Conservation (phyloP, 2,329 filamentous ascomycete genomes). For the Grosmannia penicillata region DNA sequence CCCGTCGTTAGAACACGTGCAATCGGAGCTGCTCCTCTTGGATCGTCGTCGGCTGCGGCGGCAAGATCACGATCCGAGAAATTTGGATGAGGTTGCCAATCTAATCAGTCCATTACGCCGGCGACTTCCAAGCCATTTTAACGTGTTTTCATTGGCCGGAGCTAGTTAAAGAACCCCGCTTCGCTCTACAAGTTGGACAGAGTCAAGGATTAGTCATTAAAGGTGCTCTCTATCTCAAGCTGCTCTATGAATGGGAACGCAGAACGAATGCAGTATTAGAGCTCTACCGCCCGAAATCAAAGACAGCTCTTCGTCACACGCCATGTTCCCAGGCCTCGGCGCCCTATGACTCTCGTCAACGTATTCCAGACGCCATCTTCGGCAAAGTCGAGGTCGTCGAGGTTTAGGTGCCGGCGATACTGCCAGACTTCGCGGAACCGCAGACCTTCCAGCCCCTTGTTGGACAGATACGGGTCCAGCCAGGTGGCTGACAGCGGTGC, state of each 20-base stretch:
- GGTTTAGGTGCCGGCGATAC: conserved; percentile 52
- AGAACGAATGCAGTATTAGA: too few relatives aligned
- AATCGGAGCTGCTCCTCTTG: too few relatives aligned
- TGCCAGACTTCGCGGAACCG: conserved; percentile 58
- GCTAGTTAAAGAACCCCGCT: not conserved
- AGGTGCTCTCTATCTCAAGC: too few relatives aligned
- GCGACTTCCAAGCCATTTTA: not conserved
- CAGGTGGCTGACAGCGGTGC: conserved; percentile 59
- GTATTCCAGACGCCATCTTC: conserved; percentile 65
- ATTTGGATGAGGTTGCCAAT: not conserved
- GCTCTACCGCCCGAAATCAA: not conserved
- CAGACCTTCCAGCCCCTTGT: conserved; percentile 44
- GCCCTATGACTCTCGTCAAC: conserved; percentile 49
- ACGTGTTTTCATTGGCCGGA: not conserved
- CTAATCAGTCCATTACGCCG: not conserved
- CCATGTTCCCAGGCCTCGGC: conserved; percentile 47
- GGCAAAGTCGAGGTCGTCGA: conserved; percentile 68
- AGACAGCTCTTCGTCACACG: conserved; percentile 48
- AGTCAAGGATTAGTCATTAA: not conserved
- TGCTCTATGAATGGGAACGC: too few relatives aligned
- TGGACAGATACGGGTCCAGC: conserved; percentile 46
- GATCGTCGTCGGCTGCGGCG: not conserved
- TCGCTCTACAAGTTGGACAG: too few relatives aligned
- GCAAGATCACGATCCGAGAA: not conserved
- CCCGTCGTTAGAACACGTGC: too few relatives aligned